Evolutionary conservation across 306 rosid species (phyloP).

Genomic region (Cucurbita argyrosperma): DNA sequence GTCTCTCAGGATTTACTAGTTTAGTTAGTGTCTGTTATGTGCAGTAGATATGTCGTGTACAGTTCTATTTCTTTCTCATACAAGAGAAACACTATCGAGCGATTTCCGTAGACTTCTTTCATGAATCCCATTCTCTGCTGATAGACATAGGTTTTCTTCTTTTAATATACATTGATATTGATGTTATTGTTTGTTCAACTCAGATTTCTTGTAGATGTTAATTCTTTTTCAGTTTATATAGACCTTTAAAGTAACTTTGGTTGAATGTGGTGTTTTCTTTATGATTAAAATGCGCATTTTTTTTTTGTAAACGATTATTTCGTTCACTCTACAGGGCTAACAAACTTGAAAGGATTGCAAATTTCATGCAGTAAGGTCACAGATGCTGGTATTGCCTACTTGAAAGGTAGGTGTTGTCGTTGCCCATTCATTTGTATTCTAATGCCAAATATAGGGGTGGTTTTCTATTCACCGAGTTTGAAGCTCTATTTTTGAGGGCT

Average conservation of each 20-base stretch:
- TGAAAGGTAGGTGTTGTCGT: slow-evolving; percentile 40
- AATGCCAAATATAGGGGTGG: neutral
- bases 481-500: neutral
- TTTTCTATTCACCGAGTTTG: neutral
- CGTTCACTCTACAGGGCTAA: slow-evolving; percentile 49
- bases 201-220: neutral
- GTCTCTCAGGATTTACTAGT: neutral
- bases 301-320: neutral
- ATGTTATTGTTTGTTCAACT: too few relatives aligned
- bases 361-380: slow-evolving; percentile 75
- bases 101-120: neutral
- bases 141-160: neutral
- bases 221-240: neutral
- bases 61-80: neutral
- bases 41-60: neutral
- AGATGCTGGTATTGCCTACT: slow-evolving; percentile 54
- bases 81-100: neutral
- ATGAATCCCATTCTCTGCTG: neutral
- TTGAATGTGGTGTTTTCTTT: neutral
- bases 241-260: neutral
- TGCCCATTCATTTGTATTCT: neutral
- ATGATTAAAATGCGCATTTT: neutral
- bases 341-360: slow-evolving; percentile 54
- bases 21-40: neutral
- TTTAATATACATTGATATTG: neutral